Base-by-base conservation (phyloP, 345 rosid genomes). In the Turnera subulata region DNA sequence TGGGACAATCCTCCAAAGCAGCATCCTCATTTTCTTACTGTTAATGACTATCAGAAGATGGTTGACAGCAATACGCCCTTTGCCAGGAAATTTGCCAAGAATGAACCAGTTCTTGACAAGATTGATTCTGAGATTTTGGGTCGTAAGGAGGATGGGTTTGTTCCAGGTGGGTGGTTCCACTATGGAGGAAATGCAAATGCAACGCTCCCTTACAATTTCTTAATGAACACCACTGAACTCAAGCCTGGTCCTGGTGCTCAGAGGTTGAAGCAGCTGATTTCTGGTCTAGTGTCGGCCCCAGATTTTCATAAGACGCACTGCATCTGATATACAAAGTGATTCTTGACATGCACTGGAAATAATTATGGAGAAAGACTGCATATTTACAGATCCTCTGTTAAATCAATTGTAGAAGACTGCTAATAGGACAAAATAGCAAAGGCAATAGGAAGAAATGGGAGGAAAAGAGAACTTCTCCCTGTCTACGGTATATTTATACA, bases 1-100 rank as follows among this genome's bases (percentile, higher is more conserved):
- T 91, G 96, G 98, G 98, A 77, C 74, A 85, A 77, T 66, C 98
- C 96, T 53, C 98, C 96, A 0, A 85, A 81, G 71, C 98, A 91
- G 26, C 98, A 91, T 65, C 98, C 96, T 0, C 90, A 88, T 81
- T 85, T 81, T 75, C 83, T 91, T 46, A 74, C 88, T 1, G 50
- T 64, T 22, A 52, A 80, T 11, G 95, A 91, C 66, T 88, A 63
- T 45, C 76, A 65, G 47, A 76, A 71, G 46, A 91, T 88, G 95
- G 82, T 88, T 11, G 67, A 80, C 37, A 91, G 96, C 76, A 78
- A 78, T 37, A 86, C 88, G 1, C 94, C 98, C 2, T 91, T 91
- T 48, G 98, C 96, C 0, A 68, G 98, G 55, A 91, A 88, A 71
- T 85, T 88, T n/a, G 73, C 77, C 66, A 79, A 75, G 76, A 63